Conservation (phyloP, 1,139 yeast species). For the Debaryomyces robertsiae region DNA sequence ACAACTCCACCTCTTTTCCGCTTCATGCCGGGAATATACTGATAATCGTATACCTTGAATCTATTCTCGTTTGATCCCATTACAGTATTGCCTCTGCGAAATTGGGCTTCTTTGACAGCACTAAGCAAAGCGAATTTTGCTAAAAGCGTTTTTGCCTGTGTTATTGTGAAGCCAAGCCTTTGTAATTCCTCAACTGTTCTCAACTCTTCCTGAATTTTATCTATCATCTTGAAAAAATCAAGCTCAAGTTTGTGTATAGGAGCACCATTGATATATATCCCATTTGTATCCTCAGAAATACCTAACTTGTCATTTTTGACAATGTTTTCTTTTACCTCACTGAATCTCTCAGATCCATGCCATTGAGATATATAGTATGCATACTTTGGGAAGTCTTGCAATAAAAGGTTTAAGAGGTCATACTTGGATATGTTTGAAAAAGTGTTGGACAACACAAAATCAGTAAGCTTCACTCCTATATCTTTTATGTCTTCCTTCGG, state of each 20-base stretch:
- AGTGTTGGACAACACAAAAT: constrained; percentile 40
- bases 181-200: constrained; percentile 29
- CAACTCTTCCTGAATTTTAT: constrained; percentile 40
- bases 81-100: constrained; percentile 36
- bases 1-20: constrained; percentile 49
- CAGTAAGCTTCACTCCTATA: constrained; percentile 50
- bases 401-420: constrained; percentile 35
- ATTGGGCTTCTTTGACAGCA: constrained; percentile 38
- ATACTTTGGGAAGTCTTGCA: constrained; percentile 55
- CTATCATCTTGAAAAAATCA: constrained; percentile 47
- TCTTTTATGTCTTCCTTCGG: constrained; percentile 31
- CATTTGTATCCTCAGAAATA: constrained; percentile 42
- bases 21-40: constrained; percentile 32
- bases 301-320: constrained; percentile 36
- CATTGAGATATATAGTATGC: constrained; percentile 34
- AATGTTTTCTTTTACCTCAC: constrained; percentile 25
- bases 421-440: constrained; percentile 28
- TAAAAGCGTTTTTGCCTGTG: constrained; percentile 41
- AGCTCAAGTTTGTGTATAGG: constrained; percentile 44
- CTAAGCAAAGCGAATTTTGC: constrained; percentile 48
- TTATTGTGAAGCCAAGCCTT: constrained; percentile 36
- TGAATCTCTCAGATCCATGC: constrained; percentile 14
- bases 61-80: constrained; percentile 43
- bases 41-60: constrained; percentile 34
- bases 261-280: constrained; percentile 67